phyloP scores from a whole-genome alignment of 805 yeast species.

The Blastobotrys attinorum region DNA sequence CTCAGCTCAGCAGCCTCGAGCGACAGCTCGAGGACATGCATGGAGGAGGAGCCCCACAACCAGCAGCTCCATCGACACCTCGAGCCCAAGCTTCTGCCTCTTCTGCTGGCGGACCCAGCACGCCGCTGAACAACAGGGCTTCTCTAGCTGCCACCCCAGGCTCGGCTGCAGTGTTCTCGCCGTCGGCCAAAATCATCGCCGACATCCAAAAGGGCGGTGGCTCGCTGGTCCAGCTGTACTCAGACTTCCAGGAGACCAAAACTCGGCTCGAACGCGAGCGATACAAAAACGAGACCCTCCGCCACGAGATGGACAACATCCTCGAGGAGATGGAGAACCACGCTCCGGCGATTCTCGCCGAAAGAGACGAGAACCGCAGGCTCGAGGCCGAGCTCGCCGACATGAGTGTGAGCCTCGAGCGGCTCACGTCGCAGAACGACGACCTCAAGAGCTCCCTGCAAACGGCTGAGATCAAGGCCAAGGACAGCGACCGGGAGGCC shows the following conservation, averaged over 20 bases:
- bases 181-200: constrained; percentile 51
- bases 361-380: constrained; percentile 48
- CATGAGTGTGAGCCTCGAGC: constrained; percentile 43
- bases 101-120: constrained; percentile 20
- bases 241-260: constrained; percentile 56
- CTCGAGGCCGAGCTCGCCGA: constrained; percentile 50
- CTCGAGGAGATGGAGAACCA: constrained; percentile 69
- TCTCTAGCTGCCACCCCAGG: constrained; percentile 18
- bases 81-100: constrained; percentile 3
- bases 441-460: constrained; percentile 28
- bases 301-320: constrained; percentile 61
- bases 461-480: constrained; percentile 24
- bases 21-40: constrained; percentile 21
- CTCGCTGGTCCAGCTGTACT: constrained; percentile 50
- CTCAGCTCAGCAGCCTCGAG: constrained; percentile 38
- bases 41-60: constrained; percentile 11
- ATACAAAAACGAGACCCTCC: constrained; percentile 60
- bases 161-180: constrained; percentile 32
- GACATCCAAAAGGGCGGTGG: constrained; percentile 45
- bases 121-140: constrained; percentile 10
- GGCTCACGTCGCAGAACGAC: constrained; percentile 32
- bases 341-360: constrained; percentile 67
- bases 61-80: constrained; percentile 4
- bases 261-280: constrained; percentile 63
- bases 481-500: constrained; percentile 42